Base-by-base conservation (phyloP, 2,329 filamentous ascomycete genomes). In the Colletotrichum abscissum region DNA sequence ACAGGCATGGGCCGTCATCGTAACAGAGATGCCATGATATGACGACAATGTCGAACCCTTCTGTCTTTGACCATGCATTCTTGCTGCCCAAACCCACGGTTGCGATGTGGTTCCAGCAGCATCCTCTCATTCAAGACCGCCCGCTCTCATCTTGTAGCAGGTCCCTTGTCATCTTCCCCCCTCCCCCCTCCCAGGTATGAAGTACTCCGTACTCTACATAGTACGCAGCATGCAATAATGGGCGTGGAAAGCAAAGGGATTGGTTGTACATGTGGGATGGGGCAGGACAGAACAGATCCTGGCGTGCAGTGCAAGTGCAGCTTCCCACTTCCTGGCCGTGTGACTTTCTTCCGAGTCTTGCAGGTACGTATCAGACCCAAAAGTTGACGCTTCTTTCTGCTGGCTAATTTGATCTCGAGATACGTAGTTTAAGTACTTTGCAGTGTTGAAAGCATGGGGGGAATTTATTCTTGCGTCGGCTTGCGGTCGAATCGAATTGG, bases 11-110 rank as follows among this genome's bases (percentile, higher is more conserved):
- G 60, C 65, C 56, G 67, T 60, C 67, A 38, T 42, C 56, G 67
- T 73, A 57, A 59, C 60, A 62, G 49, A 65, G 67, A 60, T 65
- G 67, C 60, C 38, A 62, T 60, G 67, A 66, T 73, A 73, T 73
- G 70, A 73, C 70, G 70, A 70, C 70, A 70, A 65, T 42, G 56
- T 64, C 70, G 70, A 64, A 70, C 70, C 35, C 60, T 64, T 62
- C 56, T 63, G 65, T 64, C 57, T 22, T 28, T 49, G 52, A 35
- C 33, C 58, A 42, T 14, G 28, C 58, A 72, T 59, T 72, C 60
- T 70, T 73, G 70, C 60, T 65, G 70, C 67, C 60, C 70, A 52
- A 72, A 54, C 59, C 56, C 67, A 64, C 60, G 67, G 70, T 62
- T 57, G 67, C 46, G 55, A 73, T 70, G 60, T 73, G 70, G 70